Base-by-base conservation (phyloP, 805 yeast species). In the Komagataella pseudopastoris region DNA sequence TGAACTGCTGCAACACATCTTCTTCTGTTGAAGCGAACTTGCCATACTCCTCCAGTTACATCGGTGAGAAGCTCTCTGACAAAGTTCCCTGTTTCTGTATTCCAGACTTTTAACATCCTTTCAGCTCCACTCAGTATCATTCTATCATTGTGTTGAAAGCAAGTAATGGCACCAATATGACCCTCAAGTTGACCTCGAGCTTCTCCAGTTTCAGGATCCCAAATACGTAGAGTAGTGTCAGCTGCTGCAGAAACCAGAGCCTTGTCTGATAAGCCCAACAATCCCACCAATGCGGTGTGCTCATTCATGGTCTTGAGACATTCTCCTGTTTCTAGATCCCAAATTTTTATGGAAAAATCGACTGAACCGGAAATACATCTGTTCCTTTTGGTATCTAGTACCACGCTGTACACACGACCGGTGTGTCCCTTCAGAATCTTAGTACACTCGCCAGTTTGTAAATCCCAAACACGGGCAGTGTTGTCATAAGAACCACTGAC, bases 241-340 rank as follows among this genome's bases (percentile, higher is more conserved):
- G 98, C 98, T 2, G 97, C 98, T 0, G 96, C 99, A 47, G 95
- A 85, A 1, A 91, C 95, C 10, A 93, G 71, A 49, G 80, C 81
- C 43, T 83, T 80, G 23, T 84, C 81, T 5, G 88, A 81, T 6
- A 90, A 75, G 47, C 87, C 88, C 23, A 91, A 71, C 47, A 93
- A 70, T 0, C 98, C 99, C 14, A 93, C 99, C 18, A 93, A 69
- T 10, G 91, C 86, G 1, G 87, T 81, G 64, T 93, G 99, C 1
- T 96, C 97, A 52, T 83, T 88, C 48, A 91, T 69, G 0, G 88
- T 77, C 47, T 80, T 72, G 49, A 86, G 66, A 48, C 84, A 75
- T 54, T 77, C 72, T 6, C 97, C 96, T 16, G 83, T 81, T 45
- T 75, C 79, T 50, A 90, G 70, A 64, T 89, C 90, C 99, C 99